phyloP scores from a whole-genome alignment of 2,329 filamentous ascomycete species.

The Colletotrichum sp. region DNA sequence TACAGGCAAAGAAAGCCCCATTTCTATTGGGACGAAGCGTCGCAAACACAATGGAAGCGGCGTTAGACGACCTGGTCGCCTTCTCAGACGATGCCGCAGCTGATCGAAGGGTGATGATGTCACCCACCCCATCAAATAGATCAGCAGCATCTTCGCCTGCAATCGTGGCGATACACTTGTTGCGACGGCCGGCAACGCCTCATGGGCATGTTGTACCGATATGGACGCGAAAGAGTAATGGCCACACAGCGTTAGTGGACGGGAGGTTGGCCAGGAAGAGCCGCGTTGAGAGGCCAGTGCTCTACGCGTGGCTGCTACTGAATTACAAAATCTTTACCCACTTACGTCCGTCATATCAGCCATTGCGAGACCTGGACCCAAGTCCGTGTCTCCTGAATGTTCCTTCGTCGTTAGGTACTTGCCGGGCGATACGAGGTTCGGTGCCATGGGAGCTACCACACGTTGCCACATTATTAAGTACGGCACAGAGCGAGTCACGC shows the following conservation, averaged over 20 bases:
- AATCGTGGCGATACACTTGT: neutral
- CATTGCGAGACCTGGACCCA: neutral
- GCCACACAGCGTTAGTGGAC: neutral
- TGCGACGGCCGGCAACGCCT: neutral
- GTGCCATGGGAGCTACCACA: neutral
- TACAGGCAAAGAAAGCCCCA: neutral
- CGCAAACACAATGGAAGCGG: neutral
- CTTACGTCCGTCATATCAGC: neutral
- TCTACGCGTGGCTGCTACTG: neutral
- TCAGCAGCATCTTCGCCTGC: neutral
- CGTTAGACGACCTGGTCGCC: neutral
- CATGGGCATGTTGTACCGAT: neutral
- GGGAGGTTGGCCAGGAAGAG: neutral
- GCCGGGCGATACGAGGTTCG: neutral
- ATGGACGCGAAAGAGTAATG: neutral
- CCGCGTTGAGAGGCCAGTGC: neutral
- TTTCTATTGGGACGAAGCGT: neutral
- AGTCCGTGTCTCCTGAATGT: neutral
- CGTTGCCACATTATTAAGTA: neutral
- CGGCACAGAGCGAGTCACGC: neutral
- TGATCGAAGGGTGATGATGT: neutral
- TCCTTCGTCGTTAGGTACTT: neutral
- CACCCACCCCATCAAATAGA: neutral
- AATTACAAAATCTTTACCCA: neutral
- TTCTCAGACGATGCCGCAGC: neutral